phyloP scores from a whole-genome alignment of 352 stramenopile genomes.

The Phytophthora capsici region DNA sequence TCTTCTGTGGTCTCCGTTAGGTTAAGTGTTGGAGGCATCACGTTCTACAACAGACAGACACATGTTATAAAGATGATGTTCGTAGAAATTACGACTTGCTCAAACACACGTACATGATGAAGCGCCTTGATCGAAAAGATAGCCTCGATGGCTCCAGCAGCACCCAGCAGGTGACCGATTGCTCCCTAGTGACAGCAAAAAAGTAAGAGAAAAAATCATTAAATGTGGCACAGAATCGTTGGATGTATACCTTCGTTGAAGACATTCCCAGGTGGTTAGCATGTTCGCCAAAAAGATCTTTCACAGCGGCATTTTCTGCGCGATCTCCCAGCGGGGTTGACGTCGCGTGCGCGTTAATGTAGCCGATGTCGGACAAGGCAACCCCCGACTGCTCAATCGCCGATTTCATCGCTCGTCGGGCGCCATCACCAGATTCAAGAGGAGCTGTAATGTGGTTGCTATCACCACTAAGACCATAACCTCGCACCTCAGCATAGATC shows the following conservation, averaged over 20 bases:
- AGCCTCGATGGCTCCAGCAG: conserved; percentile 96
- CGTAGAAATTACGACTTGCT: too few species aligned
- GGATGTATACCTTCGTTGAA: conserved; percentile 71
- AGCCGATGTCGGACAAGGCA: conserved; percentile 90
- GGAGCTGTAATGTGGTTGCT: conserved; percentile 93
- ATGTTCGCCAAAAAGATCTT: conserved; percentile 78
- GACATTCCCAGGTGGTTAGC: conserved; percentile 68
- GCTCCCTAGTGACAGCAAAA: conserved; percentile 58
- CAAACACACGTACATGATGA: conserved; percentile 65
- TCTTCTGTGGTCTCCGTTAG: conserved; percentile 76
- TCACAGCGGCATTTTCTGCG: conserved; percentile 93
- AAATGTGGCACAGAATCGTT: not conserved
- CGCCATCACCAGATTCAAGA: conserved; percentile 70
- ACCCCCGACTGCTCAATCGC: conserved; percentile 86
- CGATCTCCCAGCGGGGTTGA: conserved; percentile 97
- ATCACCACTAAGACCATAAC: conserved; percentile 96
- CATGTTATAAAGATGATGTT: too few species aligned
- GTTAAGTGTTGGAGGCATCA: conserved; percentile 96
- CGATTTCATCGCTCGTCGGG: conserved; percentile 90
- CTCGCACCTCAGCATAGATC: conserved; percentile 95
- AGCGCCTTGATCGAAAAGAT: conserved; percentile 95
- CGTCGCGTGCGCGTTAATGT: conserved; percentile 98
- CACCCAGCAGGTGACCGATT: conserved; percentile 96
- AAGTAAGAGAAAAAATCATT: not conserved
- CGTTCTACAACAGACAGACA: conserved; percentile 49